Evolutionary conservation across 352 stramenopile species (phyloP).

Genomic region (Globisporangium cylindrosporum): DNA sequence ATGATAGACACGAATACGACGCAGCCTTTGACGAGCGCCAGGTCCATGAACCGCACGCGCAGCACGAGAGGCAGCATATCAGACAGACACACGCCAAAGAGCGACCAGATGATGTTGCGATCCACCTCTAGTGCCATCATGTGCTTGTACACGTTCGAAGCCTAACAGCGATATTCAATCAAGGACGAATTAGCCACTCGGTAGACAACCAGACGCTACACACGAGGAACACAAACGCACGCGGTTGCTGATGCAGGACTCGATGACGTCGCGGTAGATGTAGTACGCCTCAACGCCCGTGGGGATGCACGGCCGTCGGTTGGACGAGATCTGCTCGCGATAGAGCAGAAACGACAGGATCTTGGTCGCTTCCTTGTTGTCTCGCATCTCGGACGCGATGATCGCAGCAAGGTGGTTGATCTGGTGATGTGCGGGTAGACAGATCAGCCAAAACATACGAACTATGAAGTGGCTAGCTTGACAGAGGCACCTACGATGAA

Average conservation of each 20-base stretch:
- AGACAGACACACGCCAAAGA: conserved; percentile 35
- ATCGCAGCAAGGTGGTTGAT: conserved; percentile 25
- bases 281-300: conserved; percentile 28
- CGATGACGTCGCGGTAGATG: conserved; percentile 45
- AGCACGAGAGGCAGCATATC: conserved; percentile 34
- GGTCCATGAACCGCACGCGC: conserved; percentile 43
- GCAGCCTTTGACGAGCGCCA: conserved; percentile 42
- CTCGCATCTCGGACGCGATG: conserved; percentile 35
- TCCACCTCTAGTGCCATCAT: conserved; percentile 32
- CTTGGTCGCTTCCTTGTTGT: conserved; percentile 35
- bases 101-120: conserved; percentile 32
- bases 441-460: no score
- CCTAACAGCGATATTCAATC: conserved; percentile 4
- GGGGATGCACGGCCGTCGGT: conserved; percentile 39
- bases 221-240: neutral
- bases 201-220: no score
- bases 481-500: neutral
- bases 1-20: conserved; percentile 40
- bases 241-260: conserved; percentile 36
- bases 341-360: conserved; percentile 51
- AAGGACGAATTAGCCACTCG: neutral
- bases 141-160: conserved; percentile 36
- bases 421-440: conserved; percentile 5
- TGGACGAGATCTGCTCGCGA: conserved; percentile 43
- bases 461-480: neutral